Percentiles rank a stretch among this genome's conserved stretches.
Conservation (phyloP, 306 rosid species). For the Herpetospermum pedunculosum region DNA sequence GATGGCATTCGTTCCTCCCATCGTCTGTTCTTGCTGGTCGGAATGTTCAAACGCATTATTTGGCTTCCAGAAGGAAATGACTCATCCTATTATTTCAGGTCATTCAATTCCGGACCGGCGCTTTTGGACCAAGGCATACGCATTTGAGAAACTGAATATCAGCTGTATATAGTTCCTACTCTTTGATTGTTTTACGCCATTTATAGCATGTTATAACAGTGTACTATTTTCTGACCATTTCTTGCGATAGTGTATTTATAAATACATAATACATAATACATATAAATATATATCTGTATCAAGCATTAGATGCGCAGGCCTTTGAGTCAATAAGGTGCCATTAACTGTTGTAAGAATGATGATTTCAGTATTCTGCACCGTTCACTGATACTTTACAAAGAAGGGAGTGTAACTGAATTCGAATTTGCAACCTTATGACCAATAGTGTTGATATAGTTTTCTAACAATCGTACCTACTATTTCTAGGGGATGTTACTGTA, state of each 20-base stretch:
- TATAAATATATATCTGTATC: slow-evolving; percentile 5
- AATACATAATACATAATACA: neutral
- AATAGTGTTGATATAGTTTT: too few species aligned
- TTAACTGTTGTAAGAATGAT: neutral
- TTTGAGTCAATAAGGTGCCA: neutral
- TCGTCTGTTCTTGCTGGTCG: neutral
- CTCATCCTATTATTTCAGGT: neutral
- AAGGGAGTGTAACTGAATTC: too few species aligned
- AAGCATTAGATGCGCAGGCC: neutral
- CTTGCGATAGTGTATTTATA: neutral
- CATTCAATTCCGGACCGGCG: neutral
- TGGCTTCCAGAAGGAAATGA: neutral
- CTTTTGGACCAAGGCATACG: neutral
- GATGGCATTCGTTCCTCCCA: neutral
- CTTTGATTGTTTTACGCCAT: neutral
- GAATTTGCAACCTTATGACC: too few species aligned
- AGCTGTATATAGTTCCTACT: slow-evolving; percentile 8
- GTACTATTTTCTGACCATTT: neutral
- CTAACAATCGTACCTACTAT: too few species aligned
- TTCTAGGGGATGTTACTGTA: too few species aligned
- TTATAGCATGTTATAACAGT: neutral
- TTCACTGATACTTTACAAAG: neutral
- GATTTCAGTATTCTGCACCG: neutral
- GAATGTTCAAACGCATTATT: neutral
- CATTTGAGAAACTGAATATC: neutral